Base-by-base conservation (phyloP, 176 grass and related monocot genomes). In the Zizania latifolia region DNA sequence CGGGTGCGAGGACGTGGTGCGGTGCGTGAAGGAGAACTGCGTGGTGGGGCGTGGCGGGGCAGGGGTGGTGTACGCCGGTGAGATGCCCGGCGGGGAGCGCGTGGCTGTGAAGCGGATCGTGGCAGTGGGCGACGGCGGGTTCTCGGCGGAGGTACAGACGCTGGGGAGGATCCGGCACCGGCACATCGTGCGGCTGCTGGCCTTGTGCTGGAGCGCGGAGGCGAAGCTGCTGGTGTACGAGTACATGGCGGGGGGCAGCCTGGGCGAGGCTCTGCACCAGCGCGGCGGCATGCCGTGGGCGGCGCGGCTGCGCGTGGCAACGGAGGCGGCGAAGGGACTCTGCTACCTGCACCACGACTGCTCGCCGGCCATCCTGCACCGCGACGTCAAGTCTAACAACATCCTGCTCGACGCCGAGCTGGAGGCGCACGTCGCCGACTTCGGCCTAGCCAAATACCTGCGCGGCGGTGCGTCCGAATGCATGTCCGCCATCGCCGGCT, bases 341-440 rank as follows among this genome's bases (percentile, higher is more conserved):
- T 89, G 88, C 83, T 94, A 94, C 76, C 72, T 94, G 23, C 92
- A 94, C 76, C 92, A 94, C 78, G 92, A 94, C 50, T 94, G 92
- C 68, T 83, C 79, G n/a, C 92, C 92, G 71, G 6, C 85, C 7
- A 94, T 94, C 80, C 85, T 94, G 27, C 92, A 94, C 75, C 86
- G 92, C 43, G 92, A 94, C 58, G 88, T 94, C 16, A 94, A 94
- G 82, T 94, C 88, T 10, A 94, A 94, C 67, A 94, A 94, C 77
- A 94, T 94, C 41, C 65, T 94, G 17, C 85, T 94, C 0, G 92
- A 94, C 62, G 73, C 37, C 0, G 61, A 77, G 16, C 70, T 91
- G 55, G 85, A 94, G 68, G 92, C 92, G 0, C 92, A 94, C 81
- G 88, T 94, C 1, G 92, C 92, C 3, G 92, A 94, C 74, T 94